Evolutionary conservation across 805 yeast genomes (phyloP), one percentile per base, ranked within the genome.

Genomic region (Myxozyma melibiosi): DNA sequence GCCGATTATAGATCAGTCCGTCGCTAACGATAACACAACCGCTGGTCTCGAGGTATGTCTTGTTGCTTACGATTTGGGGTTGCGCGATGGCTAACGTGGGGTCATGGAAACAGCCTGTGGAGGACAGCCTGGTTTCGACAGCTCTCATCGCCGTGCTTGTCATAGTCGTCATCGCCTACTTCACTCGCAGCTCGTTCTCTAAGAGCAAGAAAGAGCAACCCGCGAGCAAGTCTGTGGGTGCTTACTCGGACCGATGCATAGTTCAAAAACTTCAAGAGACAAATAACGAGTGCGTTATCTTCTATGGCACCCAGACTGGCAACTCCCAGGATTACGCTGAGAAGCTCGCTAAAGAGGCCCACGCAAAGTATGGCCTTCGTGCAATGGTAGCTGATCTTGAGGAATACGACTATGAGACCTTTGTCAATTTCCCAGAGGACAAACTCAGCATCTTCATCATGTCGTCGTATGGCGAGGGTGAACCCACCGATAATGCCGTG

Each of bases 391-490:
- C 85, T 7, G 98, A 91, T 72, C 79, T 90, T 47, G 95, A 90
- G 40, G 91, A 88, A 68, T 90, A 84, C 68, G 97, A 91, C 64
- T 86, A 78, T 67, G 96, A 90, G 37, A 82, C 81, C 61, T 76
- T 92, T 52, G 83, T 82, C 67, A 81, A 81, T 48, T 71, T 92
- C 60, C 80, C 84, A 20, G 74, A 76, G 16, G 80, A 81, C 56
- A 75, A 81, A 47, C 73, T 81, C 16, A 83, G 83, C 22, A 83
- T 89, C 61, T 85, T 92, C 68, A 78, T 91, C 68, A 77, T 90
- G 74, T 91, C 97, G 27, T 89, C 97, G 9, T 92, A 92, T 67
- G 99, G 99, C 66, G 99, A 92, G 75, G 99, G 99, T 69, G 99
- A 92, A 71, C 96, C 96, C 66, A 92, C 99, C 11, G 99, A 92